Base-by-base conservation (phyloP, 345 rosid species). In the Rhodamnia argentea region DNA sequence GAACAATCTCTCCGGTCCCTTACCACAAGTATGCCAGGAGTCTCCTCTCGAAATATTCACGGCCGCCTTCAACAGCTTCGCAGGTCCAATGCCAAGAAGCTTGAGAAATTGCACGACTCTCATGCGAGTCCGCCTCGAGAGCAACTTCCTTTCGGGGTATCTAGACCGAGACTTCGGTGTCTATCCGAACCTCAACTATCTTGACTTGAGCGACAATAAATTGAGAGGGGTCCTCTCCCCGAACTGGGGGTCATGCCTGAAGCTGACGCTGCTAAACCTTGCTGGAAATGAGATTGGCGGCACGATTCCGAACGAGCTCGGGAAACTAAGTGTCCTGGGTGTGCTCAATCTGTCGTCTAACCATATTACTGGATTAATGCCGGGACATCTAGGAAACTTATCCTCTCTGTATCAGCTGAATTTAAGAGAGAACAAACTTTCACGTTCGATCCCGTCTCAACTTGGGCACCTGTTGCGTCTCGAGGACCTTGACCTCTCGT, bases 121-220 rank as follows among this genome's bases (percentile, higher is more conserved):
- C 6, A 1, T 15, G 23, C 76, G 76, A 64, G 76, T 64, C 76
- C 44, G 44, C 29, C 76, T 64, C 0, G 24, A 70, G 44, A 70
- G 78, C 24, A 70, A 70, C 78, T 70, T 70, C 78, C 47, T 70
- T 32, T 70, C 13, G 13, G 78, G 78, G 13, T 18, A 70, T 70
- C 78, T 70, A 9, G 78, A 70, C 78, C 24, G 0, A 70, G 89
- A 83, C 83, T 88, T 90, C 44, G 87, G 90, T 0, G 78, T 87
- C 3, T 89, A 91, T 84, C 92, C 92, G 4, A 88, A 88, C 27
- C 90, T 91, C 70, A 86, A 70, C 54, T 88, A 88, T 56, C 87
- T 90, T 10, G 91, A 90, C 75, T 83, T 90, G 3, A 91, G 90
- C 32, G 40, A 83, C 90, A 91, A 91, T 56, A 82, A 82, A 26